phyloP scores from a whole-genome alignment of 371 early-diverging fungal genomes.

The Globomyces sp. region DNA sequence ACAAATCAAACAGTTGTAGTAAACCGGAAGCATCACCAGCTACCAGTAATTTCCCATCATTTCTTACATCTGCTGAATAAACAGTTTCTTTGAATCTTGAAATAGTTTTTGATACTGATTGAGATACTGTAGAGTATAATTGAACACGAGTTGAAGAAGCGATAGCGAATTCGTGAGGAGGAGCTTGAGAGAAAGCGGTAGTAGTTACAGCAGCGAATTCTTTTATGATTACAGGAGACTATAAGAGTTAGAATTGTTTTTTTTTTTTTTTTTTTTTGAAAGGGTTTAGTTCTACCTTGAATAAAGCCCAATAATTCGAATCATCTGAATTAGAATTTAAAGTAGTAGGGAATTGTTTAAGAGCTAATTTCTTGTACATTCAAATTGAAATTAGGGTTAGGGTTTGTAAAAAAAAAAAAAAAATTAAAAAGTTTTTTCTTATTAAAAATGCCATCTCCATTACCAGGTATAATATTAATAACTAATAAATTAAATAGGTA shows the following conservation, averaged over 20 bases:
- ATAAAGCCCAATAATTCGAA: too few relatives aligned
- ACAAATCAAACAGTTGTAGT: constrained; percentile 66
- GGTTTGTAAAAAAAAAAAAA: too few relatives aligned
- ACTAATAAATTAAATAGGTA: too few relatives aligned
- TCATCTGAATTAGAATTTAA: too few relatives aligned
- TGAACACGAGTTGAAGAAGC: constrained; percentile 88
- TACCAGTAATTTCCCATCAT: constrained; percentile 86
- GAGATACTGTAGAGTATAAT: constrained; percentile 80
- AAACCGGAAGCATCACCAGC: constrained; percentile 90
- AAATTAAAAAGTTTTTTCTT: neutral
- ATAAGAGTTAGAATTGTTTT: neutral
- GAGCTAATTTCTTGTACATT: too few relatives aligned
- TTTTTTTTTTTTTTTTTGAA: too few relatives aligned
- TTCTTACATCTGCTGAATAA: constrained; percentile 40
- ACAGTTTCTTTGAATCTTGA: constrained; percentile 86
- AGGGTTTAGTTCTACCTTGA: too few relatives aligned
- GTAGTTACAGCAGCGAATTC: constrained; percentile 83
- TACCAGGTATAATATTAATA: too few relatives aligned
- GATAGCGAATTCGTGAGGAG: constrained; percentile 84
- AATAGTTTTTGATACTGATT: constrained; percentile 76
- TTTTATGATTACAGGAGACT: constrained; percentile 81
- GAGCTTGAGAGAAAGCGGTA: constrained; percentile 70
- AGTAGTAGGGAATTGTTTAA: too few relatives aligned
- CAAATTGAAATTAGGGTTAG: too few relatives aligned
- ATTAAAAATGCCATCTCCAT: neutral